Percentiles rank a stretch among this genome's conserved stretches.
These are phyloP conservation scores for Paraleonurus japonicus DNA, from an alignment of 257 asterid genomes.

Conservation along the genomic window DNA sequence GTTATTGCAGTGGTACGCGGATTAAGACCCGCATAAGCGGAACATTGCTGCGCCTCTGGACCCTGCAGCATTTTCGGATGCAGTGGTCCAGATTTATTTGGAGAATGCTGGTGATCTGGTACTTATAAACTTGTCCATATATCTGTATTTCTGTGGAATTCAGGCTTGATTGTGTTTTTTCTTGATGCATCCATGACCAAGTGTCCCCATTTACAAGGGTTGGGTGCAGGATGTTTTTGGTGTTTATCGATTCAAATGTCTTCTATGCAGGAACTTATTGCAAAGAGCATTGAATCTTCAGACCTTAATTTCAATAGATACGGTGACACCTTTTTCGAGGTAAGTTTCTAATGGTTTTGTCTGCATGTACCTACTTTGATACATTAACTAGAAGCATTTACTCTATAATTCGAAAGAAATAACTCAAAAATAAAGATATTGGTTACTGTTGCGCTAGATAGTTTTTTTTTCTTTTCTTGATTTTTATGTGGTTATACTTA, in stretches of 20 bases:
- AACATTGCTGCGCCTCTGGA: conserved; percentile 97
- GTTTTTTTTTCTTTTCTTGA: neutral
- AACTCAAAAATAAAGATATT: neutral
- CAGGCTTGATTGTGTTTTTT: neutral
- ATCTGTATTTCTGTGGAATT: neutral
- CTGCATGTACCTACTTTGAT: neutral
- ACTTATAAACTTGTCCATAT: conserved; percentile 13
- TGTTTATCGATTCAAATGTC: conserved; percentile 16
- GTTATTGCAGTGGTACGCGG: conserved; percentile 92
- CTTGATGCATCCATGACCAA: conserved; percentile 12
- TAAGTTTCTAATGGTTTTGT: conserved; percentile 17
- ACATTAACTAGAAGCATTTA: neutral
- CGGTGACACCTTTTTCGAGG: conserved; percentile 98
- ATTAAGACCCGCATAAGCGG: conserved; percentile 99
- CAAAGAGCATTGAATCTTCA: conserved; percentile 77
- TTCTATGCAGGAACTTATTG: conserved; percentile 77
- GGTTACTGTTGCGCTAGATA: neutral
- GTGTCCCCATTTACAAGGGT: neutral
- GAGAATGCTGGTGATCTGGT: conserved; percentile 99
- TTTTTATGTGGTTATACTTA: neutral
- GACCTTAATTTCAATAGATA: conserved; percentile 89
- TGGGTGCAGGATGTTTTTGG: conserved; percentile 4
- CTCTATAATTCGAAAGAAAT: neutral
- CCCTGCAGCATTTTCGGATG: conserved; percentile 99
- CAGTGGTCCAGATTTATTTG: conserved; percentile 99